These are phyloP conservation scores for Tetracladium setigerum DNA, from an alignment of 495 filamentous ascomycete species.

Conservation along the genomic window DNA sequence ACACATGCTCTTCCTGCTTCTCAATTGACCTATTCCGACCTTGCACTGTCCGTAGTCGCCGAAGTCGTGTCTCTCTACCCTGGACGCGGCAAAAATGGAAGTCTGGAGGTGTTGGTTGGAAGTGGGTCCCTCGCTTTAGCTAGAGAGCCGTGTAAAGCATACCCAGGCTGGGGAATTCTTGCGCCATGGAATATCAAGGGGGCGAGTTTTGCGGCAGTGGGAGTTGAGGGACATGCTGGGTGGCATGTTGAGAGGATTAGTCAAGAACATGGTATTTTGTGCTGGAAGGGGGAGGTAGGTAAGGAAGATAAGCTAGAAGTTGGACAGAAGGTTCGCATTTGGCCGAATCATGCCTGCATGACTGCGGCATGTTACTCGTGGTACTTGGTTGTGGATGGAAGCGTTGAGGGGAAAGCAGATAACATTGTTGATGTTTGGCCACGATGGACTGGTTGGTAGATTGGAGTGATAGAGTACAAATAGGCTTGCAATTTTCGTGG, in stretches of 20 bases:
- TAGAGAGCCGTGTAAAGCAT: conserved; percentile 64
- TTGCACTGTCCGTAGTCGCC: conserved; percentile 62
- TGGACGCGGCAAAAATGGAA: conserved; percentile 35
- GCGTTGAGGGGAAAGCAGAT: conserved; percentile 36
- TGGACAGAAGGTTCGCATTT: conserved; percentile 60
- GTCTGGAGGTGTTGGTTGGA: conserved; percentile 61
- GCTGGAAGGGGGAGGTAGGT: conserved; percentile 26
- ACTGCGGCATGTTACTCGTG: conserved; percentile 64
- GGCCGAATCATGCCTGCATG: conserved; percentile 83
- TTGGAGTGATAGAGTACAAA: too few species aligned
- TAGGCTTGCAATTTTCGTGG: too few species aligned
- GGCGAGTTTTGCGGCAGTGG: conserved; percentile 8
- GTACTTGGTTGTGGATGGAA: conserved; percentile 70
- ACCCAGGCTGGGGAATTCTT: conserved; percentile 67
- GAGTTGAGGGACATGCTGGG: conserved; percentile 37
- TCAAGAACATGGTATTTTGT: conserved; percentile 62
- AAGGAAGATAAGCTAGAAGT: conserved; percentile 43
- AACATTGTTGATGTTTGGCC: conserved; percentile 66
- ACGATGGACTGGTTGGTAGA: conserved; percentile 52
- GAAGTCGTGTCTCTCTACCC: conserved; percentile 70
- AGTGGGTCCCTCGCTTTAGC: conserved; percentile 68
- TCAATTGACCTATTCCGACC: conserved; percentile 38
- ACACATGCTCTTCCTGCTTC: conserved; percentile 49
- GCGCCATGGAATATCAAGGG: conserved; percentile 43
- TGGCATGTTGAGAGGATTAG: conserved; percentile 56